These are phyloP conservation scores for Polyporus arcularius DNA, from an alignment of 768 basidiomycete species.

Conservation along the genomic window DNA sequence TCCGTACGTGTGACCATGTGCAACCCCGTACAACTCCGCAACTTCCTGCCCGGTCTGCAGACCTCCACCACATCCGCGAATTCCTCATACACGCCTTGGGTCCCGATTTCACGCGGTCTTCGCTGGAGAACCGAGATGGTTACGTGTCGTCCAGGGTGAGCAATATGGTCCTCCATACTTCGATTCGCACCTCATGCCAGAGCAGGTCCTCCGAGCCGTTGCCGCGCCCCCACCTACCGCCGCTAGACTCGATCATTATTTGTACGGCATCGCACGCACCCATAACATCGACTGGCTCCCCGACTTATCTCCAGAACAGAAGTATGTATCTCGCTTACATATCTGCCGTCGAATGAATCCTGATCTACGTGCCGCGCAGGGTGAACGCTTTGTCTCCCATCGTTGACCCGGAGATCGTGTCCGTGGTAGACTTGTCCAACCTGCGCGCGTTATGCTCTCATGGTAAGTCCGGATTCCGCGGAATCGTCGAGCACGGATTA, in stretches of 20 bases:
- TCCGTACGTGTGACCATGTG: slow-evolving; percentile 24
- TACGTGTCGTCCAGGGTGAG: slow-evolving; percentile 55
- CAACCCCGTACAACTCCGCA: background rate
- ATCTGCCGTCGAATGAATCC: background rate
- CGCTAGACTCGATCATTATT: slow-evolving; percentile 53
- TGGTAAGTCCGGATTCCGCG: slow-evolving; percentile 45
- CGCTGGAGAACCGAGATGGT: slow-evolving; percentile 48
- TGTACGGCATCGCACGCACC: slow-evolving; percentile 53
- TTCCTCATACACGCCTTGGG: slow-evolving; percentile 59
- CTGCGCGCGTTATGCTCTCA: slow-evolving; percentile 59
- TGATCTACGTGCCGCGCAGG: slow-evolving; percentile 35
- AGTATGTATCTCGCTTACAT: slow-evolving; percentile 42
- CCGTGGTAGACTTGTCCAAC: slow-evolving; percentile 54
- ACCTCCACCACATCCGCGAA: slow-evolving; percentile 56
- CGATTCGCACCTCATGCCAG: background rate
- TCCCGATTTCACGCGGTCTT: slow-evolving; percentile 55
- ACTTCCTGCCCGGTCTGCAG: slow-evolving; percentile 35
- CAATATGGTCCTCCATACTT: background rate
- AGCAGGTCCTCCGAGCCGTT: slow-evolving; percentile 53
- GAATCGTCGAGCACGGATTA: background rate
- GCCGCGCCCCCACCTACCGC: slow-evolving; percentile 57
- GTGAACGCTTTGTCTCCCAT: slow-evolving; percentile 60
- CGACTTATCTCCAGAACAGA: slow-evolving; percentile 59
- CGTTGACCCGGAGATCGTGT: slow-evolving; percentile 50
- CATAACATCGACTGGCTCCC: slow-evolving; percentile 64